These are phyloP conservation scores for Chamaenerion angustifolium DNA, from an alignment of 345 rosid species.

Conservation along the genomic window DNA sequence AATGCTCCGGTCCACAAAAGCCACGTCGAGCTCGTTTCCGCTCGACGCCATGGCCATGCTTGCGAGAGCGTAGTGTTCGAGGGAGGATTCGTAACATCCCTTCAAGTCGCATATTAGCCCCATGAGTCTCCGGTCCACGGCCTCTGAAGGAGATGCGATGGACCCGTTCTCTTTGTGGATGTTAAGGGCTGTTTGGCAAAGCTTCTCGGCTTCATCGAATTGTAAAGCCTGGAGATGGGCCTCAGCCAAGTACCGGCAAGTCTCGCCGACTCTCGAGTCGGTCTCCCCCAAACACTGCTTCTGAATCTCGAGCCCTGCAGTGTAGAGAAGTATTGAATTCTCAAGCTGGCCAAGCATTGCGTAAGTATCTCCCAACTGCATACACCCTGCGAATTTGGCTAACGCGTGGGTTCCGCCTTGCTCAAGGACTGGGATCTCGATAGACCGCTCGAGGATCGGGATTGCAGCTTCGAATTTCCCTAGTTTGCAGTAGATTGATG, in stretches of 20 bases:
- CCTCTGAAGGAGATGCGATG: constrained; percentile 61
- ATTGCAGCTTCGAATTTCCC: constrained; percentile 54
- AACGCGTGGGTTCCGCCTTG: constrained; percentile 70
- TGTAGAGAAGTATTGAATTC: constrained; percentile 60
- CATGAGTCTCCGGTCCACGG: constrained; percentile 77
- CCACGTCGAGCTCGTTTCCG: constrained; percentile 54
- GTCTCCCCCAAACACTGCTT: constrained; percentile 72
- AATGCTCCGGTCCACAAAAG: constrained; percentile 73
- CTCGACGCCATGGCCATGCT: constrained; percentile 77
- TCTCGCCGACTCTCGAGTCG: constrained; percentile 67
- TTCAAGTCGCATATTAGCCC: constrained; percentile 69
- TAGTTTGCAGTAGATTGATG: constrained; percentile 53
- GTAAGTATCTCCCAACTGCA: constrained; percentile 92
- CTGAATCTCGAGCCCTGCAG: constrained; percentile 88
- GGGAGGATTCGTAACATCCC: constrained; percentile 70
- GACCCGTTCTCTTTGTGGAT: constrained; percentile 54
- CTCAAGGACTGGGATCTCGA: constrained; percentile 60
- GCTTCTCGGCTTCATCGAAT: constrained; percentile 66
- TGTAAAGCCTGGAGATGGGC: constrained; percentile 84
- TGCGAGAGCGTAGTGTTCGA: constrained; percentile 75
- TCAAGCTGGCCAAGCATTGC: constrained; percentile 75
- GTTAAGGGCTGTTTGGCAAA: constrained; percentile 67
- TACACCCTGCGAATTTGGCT: constrained; percentile 90
- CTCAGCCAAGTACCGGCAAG: constrained; percentile 75
- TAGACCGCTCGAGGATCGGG: constrained; percentile 74